phyloP scores from a whole-genome alignment of 306 rosid species.

The Prunus armeniaca region DNA sequence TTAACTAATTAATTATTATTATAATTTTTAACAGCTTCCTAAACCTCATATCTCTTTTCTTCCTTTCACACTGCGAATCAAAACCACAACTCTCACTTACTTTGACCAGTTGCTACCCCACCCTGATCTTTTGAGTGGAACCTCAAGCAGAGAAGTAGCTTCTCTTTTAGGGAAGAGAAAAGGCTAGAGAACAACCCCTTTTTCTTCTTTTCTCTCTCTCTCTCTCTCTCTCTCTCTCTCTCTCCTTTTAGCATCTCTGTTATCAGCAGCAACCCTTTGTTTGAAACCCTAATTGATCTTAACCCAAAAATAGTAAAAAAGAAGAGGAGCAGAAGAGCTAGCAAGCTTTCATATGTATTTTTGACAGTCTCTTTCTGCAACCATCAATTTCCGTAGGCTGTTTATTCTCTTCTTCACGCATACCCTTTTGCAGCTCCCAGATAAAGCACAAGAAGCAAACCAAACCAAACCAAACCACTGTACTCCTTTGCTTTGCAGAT shows the following conservation, averaged over 20 bases:
- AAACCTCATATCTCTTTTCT: slow-evolving; percentile 18
- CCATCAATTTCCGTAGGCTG: slow-evolving; percentile 38
- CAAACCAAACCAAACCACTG: slow-evolving; percentile 8
- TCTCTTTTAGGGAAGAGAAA: slow-evolving; percentile 38
- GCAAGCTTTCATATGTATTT: slow-evolving; percentile 10
- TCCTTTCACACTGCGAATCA: slow-evolving; percentile 36
- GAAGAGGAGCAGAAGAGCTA: not conserved
- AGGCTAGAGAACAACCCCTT: slow-evolving; percentile 25
- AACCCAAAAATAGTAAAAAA: slow-evolving; percentile 9
- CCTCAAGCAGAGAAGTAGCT: slow-evolving; percentile 35
- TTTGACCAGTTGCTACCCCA: slow-evolving; percentile 67
- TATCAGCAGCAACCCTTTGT: slow-evolving; percentile 6
- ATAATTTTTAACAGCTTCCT: not conserved
- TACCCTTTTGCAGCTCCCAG: slow-evolving; percentile 20
- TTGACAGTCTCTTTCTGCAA: slow-evolving; percentile 16
- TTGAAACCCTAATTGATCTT: slow-evolving; percentile 42
- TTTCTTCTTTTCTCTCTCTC: not conserved
- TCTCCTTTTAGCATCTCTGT: not conserved
- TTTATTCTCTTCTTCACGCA: slow-evolving; percentile 34
- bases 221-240: not conserved
- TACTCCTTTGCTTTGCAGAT: slow-evolving; percentile 31
- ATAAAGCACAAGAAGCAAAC: slow-evolving; percentile 25
- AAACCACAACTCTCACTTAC: slow-evolving; percentile 45
- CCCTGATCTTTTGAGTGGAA: slow-evolving; percentile 51
- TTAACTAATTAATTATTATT: not conserved